Base-by-base conservation (phyloP, 768 basidiomycete genomes). In the Rhizopogon rudus region DNA sequence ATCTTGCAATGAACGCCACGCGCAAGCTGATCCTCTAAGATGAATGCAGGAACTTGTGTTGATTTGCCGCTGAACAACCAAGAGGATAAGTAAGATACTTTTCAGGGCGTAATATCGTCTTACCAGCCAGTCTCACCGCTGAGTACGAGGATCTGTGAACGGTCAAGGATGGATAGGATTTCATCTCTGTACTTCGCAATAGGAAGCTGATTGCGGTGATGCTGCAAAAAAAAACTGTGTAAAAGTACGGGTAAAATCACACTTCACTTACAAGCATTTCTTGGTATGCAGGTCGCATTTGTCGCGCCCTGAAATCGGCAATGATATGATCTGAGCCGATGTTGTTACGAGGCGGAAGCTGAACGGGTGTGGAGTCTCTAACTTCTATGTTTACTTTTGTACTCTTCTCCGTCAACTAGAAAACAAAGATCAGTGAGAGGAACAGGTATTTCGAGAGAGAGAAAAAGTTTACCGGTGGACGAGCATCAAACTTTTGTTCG, bases 21-120 rank as follows among this genome's bases (percentile, higher is more conserved):
- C 5, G 86, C 81, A 20, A 98, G 80, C 52, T 88, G 83, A 64
- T 95, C 86, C 68, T 99, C 96, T 9, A 99, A 80, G 60, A 98
- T 88, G 72, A 94, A 98, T 1, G 88, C 80, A 3, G 96, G 96
- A 3, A 98, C 83, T 73, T 98, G 96, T 0, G 96, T 98, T 2
- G 94, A 97, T 74, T 99, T 99, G 8, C 96, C 96, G 64, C 93
- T 94, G 60, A 31, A 49, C n/a, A 40, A 52, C 25, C 51, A 51
- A 17, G 13, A 20, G 58, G 40, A 63, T 55, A 50, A 51, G 53
- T 22, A 17, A 43, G 16, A 14, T 33, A 45, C 50, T 63, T 73
- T 76, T 64, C 71, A 69, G 28, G 73, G 77, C 75, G 37, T 74
- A 74, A 58, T 75, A 28, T 10, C 3, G 17, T 57, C 75, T 57